These are phyloP conservation scores for Alternaria infectoria DNA, from an alignment of 2,329 filamentous ascomycete species.

Conservation along the genomic window DNA sequence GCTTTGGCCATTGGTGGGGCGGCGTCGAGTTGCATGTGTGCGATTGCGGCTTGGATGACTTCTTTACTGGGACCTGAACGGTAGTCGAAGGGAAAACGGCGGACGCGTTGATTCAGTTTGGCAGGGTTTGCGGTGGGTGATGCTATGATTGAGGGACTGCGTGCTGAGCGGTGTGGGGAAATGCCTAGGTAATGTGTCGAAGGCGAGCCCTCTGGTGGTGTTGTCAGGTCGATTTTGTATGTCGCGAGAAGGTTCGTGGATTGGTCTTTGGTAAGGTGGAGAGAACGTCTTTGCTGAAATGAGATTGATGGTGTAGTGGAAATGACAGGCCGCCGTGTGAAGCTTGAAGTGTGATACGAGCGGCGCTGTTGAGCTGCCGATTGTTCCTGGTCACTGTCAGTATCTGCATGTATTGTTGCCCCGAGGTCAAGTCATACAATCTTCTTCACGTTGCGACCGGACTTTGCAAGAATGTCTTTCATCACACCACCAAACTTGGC, in stretches of 20 bases:
- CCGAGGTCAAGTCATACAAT: too few relatives aligned
- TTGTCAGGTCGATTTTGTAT: constrained; percentile 56
- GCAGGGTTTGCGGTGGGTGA: constrained; percentile 59
- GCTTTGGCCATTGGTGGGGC: constrained; percentile 52
- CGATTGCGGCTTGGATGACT: constrained; percentile 53
- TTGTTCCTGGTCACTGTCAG: constrained; percentile 34
- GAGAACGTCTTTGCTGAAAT: constrained; percentile 53
- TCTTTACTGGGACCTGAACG: constrained; percentile 48
- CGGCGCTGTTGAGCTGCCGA: constrained; percentile 56
- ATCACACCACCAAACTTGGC: constrained; percentile 74
- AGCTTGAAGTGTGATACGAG: constrained; percentile 50
- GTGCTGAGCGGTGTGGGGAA: constrained; percentile 67
- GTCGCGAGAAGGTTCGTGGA: constrained; percentile 63
- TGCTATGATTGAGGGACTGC: constrained; percentile 68
- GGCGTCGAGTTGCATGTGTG: constrained; percentile 61
- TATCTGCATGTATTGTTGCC: too few relatives aligned
- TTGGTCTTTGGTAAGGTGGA: constrained; percentile 63
- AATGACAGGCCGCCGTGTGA: constrained; percentile 19
- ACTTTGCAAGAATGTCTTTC: constrained; percentile 63
- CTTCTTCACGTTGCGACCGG: constrained; percentile 49
- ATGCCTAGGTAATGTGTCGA: constrained; percentile 64
- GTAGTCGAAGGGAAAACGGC: constrained; percentile 69
- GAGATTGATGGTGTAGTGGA: not conserved
- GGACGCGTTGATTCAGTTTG: constrained; percentile 52
- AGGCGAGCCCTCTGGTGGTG: constrained; percentile 38